Percentiles rank a stretch among this genome's conserved stretches.
These are phyloP conservation scores for Exophiala dermatitidis DNA, from an alignment of 2,329 filamentous ascomycete genomes.

Conservation along the genomic window DNA sequence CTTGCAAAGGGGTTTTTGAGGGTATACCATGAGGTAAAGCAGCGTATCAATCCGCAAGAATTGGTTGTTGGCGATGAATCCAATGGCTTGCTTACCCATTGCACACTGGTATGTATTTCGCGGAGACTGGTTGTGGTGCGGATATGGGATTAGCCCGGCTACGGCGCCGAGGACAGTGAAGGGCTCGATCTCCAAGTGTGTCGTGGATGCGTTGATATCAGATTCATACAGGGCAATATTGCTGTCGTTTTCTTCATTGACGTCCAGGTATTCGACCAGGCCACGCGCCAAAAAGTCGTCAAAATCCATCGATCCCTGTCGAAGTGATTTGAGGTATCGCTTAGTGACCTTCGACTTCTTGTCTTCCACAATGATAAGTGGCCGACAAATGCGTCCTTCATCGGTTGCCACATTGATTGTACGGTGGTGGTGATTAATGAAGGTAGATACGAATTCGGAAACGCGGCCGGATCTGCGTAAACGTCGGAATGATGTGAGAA, in stretches of 20 bases:
- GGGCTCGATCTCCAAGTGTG: conserved; percentile 94
- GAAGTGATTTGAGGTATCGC: conserved; percentile 71
- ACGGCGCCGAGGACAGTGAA: conserved; percentile 95
- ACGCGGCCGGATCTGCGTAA: conserved; percentile 84
- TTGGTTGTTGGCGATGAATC: conserved; percentile 95
- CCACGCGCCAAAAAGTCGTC: conserved; percentile 89
- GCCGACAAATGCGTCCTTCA: conserved; percentile 91
- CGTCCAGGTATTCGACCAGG: conserved; percentile 87
- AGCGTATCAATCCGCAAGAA: conserved; percentile 95
- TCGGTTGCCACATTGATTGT: conserved; percentile 95
- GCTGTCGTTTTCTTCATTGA: conserved; percentile 96
- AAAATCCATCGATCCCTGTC: conserved; percentile 77
- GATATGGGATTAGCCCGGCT: conserved; percentile 92
- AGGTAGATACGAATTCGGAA: conserved; percentile 93
- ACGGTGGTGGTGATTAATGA: conserved; percentile 86
- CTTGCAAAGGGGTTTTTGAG: conserved; percentile 95
- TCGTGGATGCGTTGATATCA: conserved; percentile 74
- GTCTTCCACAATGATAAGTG: conserved; percentile 90
- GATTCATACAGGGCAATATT: conserved; percentile 85
- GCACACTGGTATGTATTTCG: conserved; percentile 98
- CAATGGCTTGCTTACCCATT: conserved; percentile 99
- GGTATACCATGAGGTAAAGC: conserved; percentile 94
- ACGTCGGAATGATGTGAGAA: conserved; percentile 75
- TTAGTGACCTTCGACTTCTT: conserved; percentile 71
- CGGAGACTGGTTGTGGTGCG: conserved; percentile 97